Conservation (phyloP, 164 flowering plant genomes). For the Nymphaea thermarum region DNA sequence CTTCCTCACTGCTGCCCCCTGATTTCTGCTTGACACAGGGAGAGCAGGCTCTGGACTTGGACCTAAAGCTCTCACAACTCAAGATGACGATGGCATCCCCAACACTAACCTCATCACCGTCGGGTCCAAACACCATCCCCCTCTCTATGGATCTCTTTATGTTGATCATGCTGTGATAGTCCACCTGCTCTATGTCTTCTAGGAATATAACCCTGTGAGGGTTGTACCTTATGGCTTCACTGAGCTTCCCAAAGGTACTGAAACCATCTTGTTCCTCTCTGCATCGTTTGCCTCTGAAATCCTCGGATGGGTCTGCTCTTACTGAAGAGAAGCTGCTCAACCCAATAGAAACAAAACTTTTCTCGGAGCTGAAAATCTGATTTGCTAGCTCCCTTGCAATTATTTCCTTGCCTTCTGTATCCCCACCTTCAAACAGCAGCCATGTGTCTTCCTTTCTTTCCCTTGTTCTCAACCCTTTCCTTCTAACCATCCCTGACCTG, state of each 20-base stretch:
- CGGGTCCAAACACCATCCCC: constrained; percentile 33
- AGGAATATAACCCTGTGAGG: constrained; percentile 74
- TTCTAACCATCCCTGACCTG: constrained; percentile 58
- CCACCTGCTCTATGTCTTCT: constrained; percentile 73
- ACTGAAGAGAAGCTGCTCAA: constrained; percentile 56
- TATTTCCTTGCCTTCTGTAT: constrained; percentile 54
- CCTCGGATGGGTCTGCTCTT: constrained; percentile 37
- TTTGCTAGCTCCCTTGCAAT: constrained; percentile 63
- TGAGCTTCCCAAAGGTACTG: constrained; percentile 53
- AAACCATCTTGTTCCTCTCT: constrained; percentile 55
- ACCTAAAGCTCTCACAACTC: constrained; percentile 69
- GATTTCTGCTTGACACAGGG: constrained; percentile 36
- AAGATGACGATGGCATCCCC: constrained; percentile 69
- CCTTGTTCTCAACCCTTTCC: constrained; percentile 21
- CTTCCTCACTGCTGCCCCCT: constrained; percentile 11
- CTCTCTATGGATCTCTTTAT: constrained; percentile 65
- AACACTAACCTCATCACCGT: constrained; percentile 43
- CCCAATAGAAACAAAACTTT: constrained; percentile 38
- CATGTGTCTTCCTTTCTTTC: constrained; percentile 75
- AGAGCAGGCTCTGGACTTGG: constrained; percentile 66
- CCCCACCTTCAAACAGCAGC: constrained; percentile 75
- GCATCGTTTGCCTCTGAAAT: constrained; percentile 41
- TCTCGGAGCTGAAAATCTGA: constrained; percentile 58
- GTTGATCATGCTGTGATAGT: constrained; percentile 51
- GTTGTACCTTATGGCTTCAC: constrained; percentile 35